Conservation (phyloP, 2,329 filamentous ascomycete genomes). For the Aspergillus latus region DNA sequence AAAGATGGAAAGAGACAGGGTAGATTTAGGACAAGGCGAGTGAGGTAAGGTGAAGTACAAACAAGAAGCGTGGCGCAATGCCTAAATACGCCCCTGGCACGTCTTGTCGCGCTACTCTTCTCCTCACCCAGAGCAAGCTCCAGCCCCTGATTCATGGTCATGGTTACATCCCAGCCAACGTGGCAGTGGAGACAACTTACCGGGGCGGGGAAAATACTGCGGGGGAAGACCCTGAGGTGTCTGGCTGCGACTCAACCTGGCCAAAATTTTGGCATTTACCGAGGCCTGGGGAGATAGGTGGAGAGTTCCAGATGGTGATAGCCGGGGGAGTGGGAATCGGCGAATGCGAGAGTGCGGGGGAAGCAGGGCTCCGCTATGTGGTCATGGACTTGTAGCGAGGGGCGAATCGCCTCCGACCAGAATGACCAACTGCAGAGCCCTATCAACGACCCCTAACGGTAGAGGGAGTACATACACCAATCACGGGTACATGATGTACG, state of each 20-base stretch:
- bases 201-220: neutral
- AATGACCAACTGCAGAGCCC: neutral
- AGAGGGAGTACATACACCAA: too few species aligned
- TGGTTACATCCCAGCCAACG: neutral
- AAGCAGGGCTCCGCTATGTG: neutral
- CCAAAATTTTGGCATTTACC: neutral
- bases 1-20: too few species aligned
- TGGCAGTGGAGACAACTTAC: neutral
- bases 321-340: neutral
- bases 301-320: neutral
- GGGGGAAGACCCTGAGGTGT: neutral
- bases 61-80: neutral
- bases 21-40: neutral
- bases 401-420: neutral
- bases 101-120: neutral
- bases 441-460: too few species aligned
- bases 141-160: neutral
- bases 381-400: neutral
- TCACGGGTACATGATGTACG: too few species aligned
- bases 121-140: neutral
- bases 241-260: neutral
- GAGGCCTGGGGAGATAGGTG: neutral
- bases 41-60: neutral
- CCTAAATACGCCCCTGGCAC: neutral
- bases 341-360: neutral